Conservation (phyloP, 768 basidiomycete genomes). For the Termitomyces sp. region DNA sequence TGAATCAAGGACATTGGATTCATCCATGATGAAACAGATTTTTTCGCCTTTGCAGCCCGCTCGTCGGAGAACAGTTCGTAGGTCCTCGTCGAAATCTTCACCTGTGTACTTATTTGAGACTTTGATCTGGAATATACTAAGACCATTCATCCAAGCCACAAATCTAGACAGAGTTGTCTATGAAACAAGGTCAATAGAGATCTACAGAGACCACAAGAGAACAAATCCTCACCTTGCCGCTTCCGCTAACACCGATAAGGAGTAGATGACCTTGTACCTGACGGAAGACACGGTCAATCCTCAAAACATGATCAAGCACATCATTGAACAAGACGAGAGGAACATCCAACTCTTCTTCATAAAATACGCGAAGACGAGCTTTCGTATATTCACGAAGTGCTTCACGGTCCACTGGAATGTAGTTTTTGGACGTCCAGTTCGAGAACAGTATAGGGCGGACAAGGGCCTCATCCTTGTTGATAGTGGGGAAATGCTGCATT, state of each 20-base stretch:
- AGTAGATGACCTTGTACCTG: conserved; percentile 96
- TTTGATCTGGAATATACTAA: conserved; percentile 99
- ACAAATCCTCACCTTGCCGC: conserved; percentile 75
- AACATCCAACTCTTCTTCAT: conserved; percentile 98
- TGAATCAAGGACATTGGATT: conserved; percentile 98
- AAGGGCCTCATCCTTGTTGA: conserved; percentile 83
- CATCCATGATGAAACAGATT: conserved; percentile 99
- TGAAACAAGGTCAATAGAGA: conserved; percentile 26
- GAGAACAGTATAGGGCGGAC: conserved; percentile 91
- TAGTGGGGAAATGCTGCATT: conserved; percentile 88
- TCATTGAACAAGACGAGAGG: conserved; percentile 98
- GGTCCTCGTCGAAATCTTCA: conserved; percentile 97
- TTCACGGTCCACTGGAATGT: conserved; percentile 93
- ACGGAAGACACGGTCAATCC: conserved; percentile 98
- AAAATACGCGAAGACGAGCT: conserved; percentile 95
- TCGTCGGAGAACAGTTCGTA: conserved; percentile 90
- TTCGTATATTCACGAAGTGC: conserved; percentile 93
- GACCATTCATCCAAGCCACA: conserved; percentile 99
- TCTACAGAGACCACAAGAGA: not conserved
- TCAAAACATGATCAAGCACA: conserved; percentile 94
- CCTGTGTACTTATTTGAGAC: conserved; percentile 99
- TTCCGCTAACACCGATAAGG: conserved; percentile 96
- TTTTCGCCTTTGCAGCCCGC: conserved; percentile 98
- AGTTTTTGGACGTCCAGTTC: conserved; percentile 98
- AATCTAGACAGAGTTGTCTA: conserved; percentile 94